Evolutionary conservation across 768 basidiomycete genomes (phyloP).

Genomic region (Lactarius sanguifluus): DNA sequence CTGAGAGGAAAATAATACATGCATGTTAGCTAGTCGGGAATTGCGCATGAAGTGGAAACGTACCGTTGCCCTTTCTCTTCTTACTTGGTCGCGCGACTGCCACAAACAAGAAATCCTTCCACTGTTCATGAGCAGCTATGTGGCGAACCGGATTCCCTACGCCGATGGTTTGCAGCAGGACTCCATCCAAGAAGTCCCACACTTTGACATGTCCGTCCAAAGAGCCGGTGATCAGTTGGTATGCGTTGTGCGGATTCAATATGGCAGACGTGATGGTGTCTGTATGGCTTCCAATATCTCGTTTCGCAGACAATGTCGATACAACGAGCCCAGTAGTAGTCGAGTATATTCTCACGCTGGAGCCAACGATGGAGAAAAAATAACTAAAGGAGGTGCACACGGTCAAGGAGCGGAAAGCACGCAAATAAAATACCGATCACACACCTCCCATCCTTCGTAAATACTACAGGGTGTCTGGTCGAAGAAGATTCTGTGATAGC

Average conservation of each 20-base stretch:
- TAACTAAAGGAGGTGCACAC: constrained; percentile 51
- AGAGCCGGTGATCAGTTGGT: constrained; percentile 87
- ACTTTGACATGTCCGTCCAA: constrained; percentile 80
- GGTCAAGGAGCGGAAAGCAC: constrained; percentile 16
- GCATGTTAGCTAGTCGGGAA: background rate
- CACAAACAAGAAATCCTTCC: constrained; percentile 70
- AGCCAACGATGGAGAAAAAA: constrained; percentile 85
- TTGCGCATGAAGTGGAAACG: constrained; percentile 14
- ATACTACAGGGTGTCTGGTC: constrained; percentile 67
- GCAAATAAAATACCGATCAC: constrained; percentile 24
- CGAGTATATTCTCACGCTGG: constrained; percentile 85
- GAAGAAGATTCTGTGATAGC: constrained; percentile 67
- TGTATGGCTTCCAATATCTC: constrained; percentile 41
- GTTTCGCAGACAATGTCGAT: constrained; percentile 70
- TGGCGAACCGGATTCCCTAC: constrained; percentile 67
- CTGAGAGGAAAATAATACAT: background rate
- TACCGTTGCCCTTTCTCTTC: constrained; percentile 40
- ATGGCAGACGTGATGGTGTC: constrained; percentile 69
- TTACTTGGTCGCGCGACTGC: constrained; percentile 55
- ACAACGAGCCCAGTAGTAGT: constrained; percentile 73
- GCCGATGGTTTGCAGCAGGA: constrained; percentile 71
- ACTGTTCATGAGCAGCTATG: constrained; percentile 67
- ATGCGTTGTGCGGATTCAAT: constrained; percentile 81
- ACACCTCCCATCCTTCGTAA: constrained; percentile 88
- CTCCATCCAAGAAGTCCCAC: constrained; percentile 93